Evolutionary conservation across 164 flowering plant species (phyloP).

Genomic region (Kingdonia uniflora): DNA sequence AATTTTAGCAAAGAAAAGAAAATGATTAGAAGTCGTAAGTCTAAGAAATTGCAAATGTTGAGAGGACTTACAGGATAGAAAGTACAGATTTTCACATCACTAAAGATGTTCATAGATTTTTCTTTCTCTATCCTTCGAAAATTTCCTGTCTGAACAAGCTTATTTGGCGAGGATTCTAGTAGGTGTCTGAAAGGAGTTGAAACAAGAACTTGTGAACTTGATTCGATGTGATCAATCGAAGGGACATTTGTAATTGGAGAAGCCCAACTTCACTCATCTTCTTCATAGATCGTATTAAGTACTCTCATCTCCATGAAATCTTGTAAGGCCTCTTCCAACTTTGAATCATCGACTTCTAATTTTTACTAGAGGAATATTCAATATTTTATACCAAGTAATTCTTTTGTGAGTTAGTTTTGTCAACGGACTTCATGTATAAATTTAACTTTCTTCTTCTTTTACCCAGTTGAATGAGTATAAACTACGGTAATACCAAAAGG

Average conservation of each 20-base stretch:
- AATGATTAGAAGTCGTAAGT: no score
- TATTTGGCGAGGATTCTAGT: constrained; percentile 17
- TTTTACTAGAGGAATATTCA: neutral
- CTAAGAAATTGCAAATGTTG: no score
- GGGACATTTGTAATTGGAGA: constrained; percentile 5
- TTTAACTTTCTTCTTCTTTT: neutral
- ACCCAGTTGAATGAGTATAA: constrained; percentile 18
- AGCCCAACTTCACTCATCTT: constrained; percentile 18
- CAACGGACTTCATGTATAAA: no score
- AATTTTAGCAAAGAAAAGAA: no score
- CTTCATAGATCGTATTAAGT: constrained; percentile 21
- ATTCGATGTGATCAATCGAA: constrained; percentile 3
- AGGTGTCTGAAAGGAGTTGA: constrained; percentile 15
- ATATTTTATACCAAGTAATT: no score
- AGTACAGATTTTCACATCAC: constrained; percentile 4
- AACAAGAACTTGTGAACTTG: neutral
- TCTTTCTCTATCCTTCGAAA: constrained; percentile 13
- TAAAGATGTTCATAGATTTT: constrained; percentile 7
- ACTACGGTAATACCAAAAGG: constrained; percentile 3
- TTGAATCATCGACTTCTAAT: neutral
- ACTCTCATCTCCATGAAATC: constrained; percentile 25
- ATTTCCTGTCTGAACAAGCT: constrained; percentile 11
- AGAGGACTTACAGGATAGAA: constrained; percentile 15
- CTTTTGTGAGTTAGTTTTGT: no score
- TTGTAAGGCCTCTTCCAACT: constrained; percentile 13